These are phyloP conservation scores for Aureobasidium sp. DNA, from an alignment of 2,329 filamentous ascomycete genomes.

Conservation along the genomic window DNA sequence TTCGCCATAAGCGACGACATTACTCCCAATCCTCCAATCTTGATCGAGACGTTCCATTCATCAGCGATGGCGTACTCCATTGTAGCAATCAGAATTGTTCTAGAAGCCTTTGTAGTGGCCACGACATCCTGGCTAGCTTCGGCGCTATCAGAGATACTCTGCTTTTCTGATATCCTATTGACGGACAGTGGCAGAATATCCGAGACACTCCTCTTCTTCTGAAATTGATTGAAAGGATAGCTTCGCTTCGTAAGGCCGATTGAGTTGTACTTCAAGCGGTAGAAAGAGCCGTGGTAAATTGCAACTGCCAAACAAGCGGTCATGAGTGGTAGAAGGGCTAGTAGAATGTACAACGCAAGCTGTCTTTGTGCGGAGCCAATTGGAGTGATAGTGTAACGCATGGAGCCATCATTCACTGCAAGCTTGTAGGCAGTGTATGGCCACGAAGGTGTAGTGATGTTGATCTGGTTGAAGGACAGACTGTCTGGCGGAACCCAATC, in stretches of 20 bases:
- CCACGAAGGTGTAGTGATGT: constrained; percentile 48
- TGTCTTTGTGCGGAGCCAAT: constrained; percentile 46
- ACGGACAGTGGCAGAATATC: neutral
- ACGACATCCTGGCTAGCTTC: neutral
- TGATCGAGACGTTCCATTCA: constrained; percentile 62
- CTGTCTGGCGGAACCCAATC: constrained; percentile 54
- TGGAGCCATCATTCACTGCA: constrained; percentile 45
- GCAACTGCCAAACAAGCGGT: constrained; percentile 44
- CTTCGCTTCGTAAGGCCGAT: constrained; percentile 36
- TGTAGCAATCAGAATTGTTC: constrained; percentile 57
- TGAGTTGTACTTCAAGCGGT: constrained; percentile 54
- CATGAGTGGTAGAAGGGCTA: constrained; percentile 45
- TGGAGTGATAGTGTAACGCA: constrained; percentile 44
- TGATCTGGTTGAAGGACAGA: constrained; percentile 46
- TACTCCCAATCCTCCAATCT: constrained; percentile 60
- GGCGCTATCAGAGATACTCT: neutral
- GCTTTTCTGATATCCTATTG: neutral
- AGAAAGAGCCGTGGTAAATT: constrained; percentile 53
- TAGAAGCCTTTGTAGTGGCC: constrained; percentile 9
- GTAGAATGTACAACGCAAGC: constrained; percentile 45
- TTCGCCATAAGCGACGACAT: constrained; percentile 65
- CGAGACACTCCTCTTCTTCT: neutral
- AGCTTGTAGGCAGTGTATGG: constrained; percentile 49
- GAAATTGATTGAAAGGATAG: neutral
- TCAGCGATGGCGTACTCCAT: constrained; percentile 66